Evolutionary conservation across 1,139 yeast genomes (phyloP).

Genomic region (Kodamaea sp.): DNA sequence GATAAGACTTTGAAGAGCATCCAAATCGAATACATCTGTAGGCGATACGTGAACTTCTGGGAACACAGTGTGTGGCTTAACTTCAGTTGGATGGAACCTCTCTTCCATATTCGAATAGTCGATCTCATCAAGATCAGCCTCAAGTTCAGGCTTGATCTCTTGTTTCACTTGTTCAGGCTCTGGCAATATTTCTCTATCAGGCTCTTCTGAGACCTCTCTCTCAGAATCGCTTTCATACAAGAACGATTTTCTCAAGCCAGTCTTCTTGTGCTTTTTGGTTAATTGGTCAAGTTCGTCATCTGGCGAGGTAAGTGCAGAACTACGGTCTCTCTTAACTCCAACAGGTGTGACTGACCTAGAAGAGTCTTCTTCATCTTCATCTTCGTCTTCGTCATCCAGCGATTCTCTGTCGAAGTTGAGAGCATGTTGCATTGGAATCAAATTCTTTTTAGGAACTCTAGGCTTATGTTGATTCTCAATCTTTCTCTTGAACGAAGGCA

Average conservation of each 20-base stretch:
- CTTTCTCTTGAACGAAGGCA: constrained; percentile 41
- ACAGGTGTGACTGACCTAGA: constrained; percentile 47
- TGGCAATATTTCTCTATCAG: constrained; percentile 4
- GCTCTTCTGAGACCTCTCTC: constrained; percentile 8
- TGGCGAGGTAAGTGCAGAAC: constrained; percentile 14
- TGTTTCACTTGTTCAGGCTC: constrained; percentile 11
- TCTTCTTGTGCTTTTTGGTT: constrained; percentile 20
- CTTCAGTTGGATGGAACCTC: constrained; percentile 47
- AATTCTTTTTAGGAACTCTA: constrained; percentile 18
- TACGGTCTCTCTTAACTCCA: constrained; percentile 25
- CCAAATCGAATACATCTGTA: constrained; percentile 41
- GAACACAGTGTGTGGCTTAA: constrained; percentile 52
- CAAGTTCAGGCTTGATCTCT: constrained; percentile 14
- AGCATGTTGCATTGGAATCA: constrained; percentile 73
- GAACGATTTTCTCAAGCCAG: constrained; percentile 22
- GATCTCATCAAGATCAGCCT: constrained; percentile 15
- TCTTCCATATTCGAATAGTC: constrained; percentile 34
- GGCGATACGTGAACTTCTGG: constrained; percentile 37
- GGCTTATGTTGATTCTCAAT: constrained; percentile 9
- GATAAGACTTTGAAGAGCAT: constrained; percentile 52
- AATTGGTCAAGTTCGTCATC: constrained; percentile 34
- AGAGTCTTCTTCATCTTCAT: constrained; percentile 43
- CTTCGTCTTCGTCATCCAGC: constrained; percentile 47
- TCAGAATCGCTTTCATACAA: constrained; percentile 31
- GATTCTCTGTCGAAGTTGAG: constrained; percentile 55